phyloP scores from a whole-genome alignment of 441 rosid genomes.

The Aquilaria agallochum region DNA sequence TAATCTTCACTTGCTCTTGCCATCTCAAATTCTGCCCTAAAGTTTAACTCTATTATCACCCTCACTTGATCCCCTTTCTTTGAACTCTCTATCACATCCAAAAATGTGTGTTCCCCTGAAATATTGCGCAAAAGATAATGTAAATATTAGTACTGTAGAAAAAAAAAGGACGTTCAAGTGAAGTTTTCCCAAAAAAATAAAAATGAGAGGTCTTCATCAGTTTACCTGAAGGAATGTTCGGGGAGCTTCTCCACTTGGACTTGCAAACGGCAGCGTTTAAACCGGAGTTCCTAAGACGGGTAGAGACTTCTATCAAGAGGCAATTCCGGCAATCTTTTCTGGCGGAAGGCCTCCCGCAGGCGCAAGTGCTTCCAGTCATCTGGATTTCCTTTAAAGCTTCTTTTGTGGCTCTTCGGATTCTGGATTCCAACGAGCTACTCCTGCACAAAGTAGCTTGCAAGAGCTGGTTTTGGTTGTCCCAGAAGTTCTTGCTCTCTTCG shows the following conservation, averaged over 20 bases:
- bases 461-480: conserved; percentile 49
- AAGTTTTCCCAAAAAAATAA: not conserved
- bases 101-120: conserved; percentile 54
- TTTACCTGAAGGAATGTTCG: conserved; percentile 49
- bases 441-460: conserved; percentile 43
- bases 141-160: not conserved
- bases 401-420: conserved; percentile 37
- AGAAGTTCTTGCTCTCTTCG: conserved; percentile 29
- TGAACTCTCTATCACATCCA: conserved; percentile 45
- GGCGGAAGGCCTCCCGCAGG: conserved; percentile 30
- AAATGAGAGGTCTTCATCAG: not conserved
- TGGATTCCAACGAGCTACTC: conserved; percentile 41
- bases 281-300: conserved; percentile 35
- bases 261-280: conserved; percentile 40
- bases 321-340: conserved; percentile 39
- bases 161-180: not conserved
- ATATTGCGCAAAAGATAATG: not conserved
- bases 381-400: conserved; percentile 37
- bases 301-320: conserved; percentile 41
- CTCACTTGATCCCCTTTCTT: conserved; percentile 37
- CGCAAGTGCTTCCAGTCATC: conserved; percentile 22
- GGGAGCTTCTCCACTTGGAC: conserved; percentile 53
- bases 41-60: conserved; percentile 51
- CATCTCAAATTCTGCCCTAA: conserved; percentile 58
- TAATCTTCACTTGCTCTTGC: conserved; percentile 61